Base-by-base conservation (phyloP, 495 filamentous ascomycete species). In the Penicillium lagena region DNA sequence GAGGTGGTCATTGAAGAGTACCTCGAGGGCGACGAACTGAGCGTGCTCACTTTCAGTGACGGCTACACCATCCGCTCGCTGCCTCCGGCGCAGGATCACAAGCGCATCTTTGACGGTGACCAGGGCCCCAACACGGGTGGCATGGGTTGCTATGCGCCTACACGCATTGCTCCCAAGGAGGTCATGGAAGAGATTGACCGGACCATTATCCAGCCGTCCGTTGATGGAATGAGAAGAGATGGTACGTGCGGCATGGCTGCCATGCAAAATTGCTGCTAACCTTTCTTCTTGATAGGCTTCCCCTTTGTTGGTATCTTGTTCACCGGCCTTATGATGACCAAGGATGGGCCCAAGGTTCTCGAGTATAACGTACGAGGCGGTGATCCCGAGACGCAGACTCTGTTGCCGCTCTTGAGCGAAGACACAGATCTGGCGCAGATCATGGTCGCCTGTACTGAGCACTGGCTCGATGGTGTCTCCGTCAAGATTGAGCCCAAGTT, bases 311-410 rank as follows among this genome's bases (percentile, higher is more conserved):
- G 93, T 49, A 80, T 90, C 40, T 76, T 98, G 14, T 98, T 97
- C 66, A 97, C 93, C 9, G 93, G 94, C 29, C 70, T 97, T 6
- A 98, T 97, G 93, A 87, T 98, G 68, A 95, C 90, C 36, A 78
- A 82, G 54, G 67, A 77, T 49, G 93, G 93, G 1, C 85, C 93
- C 6, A 94, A 89, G 70, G 82, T 86, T 7, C 78, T 98, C 27
- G 93, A 98, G 66, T 98, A 98, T 70, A 98, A 98, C 54, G 90
- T 96, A 39, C 83, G 93, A 42, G 95, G 95, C 50, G 93, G 93
- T 29, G 91, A 98, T 53, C 93, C 93, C 13, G 93, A 98, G 67
- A 95, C 89, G 0, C 91, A 98, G 70, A 96, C 89, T 9, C 75
- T 96, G 7, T 73, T 98, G 7, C 85, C 89, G 11, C 75, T 97